phyloP scores from a whole-genome alignment of 2,329 filamentous ascomycete genomes.

The Diaporthe ampelina region DNA sequence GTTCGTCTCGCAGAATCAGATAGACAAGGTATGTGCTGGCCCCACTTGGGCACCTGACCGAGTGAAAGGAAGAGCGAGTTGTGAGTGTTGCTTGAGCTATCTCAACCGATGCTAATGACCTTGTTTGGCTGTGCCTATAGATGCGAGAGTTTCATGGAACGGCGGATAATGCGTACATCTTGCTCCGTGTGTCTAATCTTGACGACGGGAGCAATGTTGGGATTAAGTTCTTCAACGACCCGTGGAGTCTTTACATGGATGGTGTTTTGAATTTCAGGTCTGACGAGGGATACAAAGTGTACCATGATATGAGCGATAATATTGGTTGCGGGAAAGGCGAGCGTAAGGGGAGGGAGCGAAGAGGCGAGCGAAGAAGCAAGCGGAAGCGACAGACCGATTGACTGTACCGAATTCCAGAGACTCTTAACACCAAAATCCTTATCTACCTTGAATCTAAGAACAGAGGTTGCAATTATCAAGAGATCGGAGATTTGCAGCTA shows the following conservation, averaged over 20 bases:
- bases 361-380: no score
- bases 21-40: not conserved
- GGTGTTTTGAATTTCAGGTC: slow-evolving; percentile 3
- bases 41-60: not conserved
- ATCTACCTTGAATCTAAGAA: no score
- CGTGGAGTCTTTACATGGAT: not conserved
- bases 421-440: no score
- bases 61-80: not conserved
- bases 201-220: not conserved
- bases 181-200: slow-evolving; percentile 2
- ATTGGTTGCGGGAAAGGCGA: no score
- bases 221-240: not conserved
- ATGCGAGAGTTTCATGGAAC: slow-evolving; percentile 10
- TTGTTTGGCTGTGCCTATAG: not conserved
- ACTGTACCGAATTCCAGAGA: no score
- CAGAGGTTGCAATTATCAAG: no score
- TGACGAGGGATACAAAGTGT: slow-evolving; percentile 13
- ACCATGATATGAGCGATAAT: not conserved
- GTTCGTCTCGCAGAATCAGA: slow-evolving; percentile 24
- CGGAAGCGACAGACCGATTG: no score
- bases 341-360: no score
- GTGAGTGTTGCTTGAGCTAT: not conserved
- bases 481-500: no score
- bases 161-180: slow-evolving; percentile 1
- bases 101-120: not conserved